Percentiles rank a stretch among this genome's conserved stretches.
Evolutionary conservation across 2,329 filamentous ascomycete species (phyloP).

Genomic region (Cylindrodendrum hubeiense): DNA sequence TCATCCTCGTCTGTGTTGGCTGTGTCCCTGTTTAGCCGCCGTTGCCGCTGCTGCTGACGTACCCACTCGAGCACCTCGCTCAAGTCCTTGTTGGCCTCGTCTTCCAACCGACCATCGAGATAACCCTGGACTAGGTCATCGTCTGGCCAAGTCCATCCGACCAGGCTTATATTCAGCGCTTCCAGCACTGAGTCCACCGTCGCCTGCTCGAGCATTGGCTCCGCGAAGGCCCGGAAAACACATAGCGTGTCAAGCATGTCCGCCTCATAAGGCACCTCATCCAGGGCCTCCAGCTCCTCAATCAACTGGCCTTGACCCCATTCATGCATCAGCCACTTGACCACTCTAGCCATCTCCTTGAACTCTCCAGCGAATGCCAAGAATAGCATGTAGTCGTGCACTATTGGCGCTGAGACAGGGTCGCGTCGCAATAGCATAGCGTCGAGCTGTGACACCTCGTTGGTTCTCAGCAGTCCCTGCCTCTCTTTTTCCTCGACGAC

Average conservation of each 20-base stretch:
- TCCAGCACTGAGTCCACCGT: conserved; percentile 48
- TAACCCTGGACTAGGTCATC: conserved; percentile 52
- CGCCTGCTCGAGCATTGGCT: conserved; percentile 53
- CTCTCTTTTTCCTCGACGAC: conserved; percentile 39
- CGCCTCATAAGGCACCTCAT: conserved; percentile 49
- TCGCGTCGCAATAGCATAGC: conserved; percentile 49
- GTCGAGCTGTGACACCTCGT: conserved; percentile 48
- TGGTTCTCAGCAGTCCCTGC: conserved; percentile 31
- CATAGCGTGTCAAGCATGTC: conserved; percentile 56
- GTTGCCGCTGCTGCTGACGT: conserved; percentile 18
- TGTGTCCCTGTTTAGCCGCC: conserved; percentile 12
- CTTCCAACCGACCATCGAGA: conserved; percentile 38
- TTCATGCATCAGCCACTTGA: conserved; percentile 70
- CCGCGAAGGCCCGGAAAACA: conserved; percentile 62
- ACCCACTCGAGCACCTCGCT: conserved; percentile 41
- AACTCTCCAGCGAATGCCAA: conserved; percentile 72
- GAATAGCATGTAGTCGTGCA: conserved; percentile 72
- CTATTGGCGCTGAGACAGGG: conserved; percentile 52
- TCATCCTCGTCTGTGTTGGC: conserved; percentile 16
- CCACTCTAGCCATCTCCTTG: conserved; percentile 66
- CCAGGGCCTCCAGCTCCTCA: conserved; percentile 50
- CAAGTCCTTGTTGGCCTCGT: conserved; percentile 43
- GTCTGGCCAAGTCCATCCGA: conserved; percentile 55
- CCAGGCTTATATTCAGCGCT: conserved; percentile 38
- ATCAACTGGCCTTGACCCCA: conserved; percentile 52